A percentile compares a stretch with the other conserved stretches of the same genome.
These are phyloP conservation scores for Syncephalastrum sp. DNA, from an alignment of 371 early-diverging fungal genomes.

Conservation along the genomic window DNA sequence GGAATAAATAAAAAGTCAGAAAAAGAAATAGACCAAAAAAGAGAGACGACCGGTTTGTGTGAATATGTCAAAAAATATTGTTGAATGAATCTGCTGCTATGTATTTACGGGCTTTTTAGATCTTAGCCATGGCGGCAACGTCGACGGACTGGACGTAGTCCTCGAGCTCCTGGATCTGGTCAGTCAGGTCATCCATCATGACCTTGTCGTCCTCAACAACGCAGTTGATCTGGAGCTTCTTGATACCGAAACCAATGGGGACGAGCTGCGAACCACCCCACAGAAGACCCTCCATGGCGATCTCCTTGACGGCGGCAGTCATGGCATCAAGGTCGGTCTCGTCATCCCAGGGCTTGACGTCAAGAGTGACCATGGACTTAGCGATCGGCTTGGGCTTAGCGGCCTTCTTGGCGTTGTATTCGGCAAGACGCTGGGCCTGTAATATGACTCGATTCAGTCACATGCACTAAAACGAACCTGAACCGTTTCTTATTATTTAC, in stretches of 20 bases:
- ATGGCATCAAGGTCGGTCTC: conserved; percentile 86
- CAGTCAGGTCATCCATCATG: conserved; percentile 75
- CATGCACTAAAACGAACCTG: background rate
- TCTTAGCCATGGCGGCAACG: conserved; percentile 90
- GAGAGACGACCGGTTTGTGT: background rate
- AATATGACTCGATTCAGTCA: conserved; percentile 7
- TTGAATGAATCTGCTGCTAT: conserved; percentile 1
- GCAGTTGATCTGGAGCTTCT: conserved; percentile 91
- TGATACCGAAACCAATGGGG: conserved; percentile 91
- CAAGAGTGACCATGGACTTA: conserved; percentile 91
- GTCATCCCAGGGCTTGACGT: conserved; percentile 98
- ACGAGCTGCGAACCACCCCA: conserved; percentile 85
- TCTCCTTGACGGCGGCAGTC: conserved; percentile 69
- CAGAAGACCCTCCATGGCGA: conserved; percentile 86
- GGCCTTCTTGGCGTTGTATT: conserved; percentile 93
- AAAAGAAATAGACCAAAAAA: background rate
- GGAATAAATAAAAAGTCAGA: conserved; percentile 3
- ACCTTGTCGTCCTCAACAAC: conserved; percentile 95
- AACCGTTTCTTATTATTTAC: background rate
- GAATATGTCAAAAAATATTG: conserved; percentile 1
- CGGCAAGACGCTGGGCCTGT: conserved; percentile 79
- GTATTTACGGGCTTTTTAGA: conserved; percentile 56
- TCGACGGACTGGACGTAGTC: conserved; percentile 95
- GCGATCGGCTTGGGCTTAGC: conserved; percentile 88
- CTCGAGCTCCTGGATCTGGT: conserved; percentile 75